Percentiles rank a stretch among this genome's conserved stretches.
These are phyloP conservation scores for Geranium brycei DNA, from an alignment of 345 rosid genomes.

Conservation along the genomic window DNA sequence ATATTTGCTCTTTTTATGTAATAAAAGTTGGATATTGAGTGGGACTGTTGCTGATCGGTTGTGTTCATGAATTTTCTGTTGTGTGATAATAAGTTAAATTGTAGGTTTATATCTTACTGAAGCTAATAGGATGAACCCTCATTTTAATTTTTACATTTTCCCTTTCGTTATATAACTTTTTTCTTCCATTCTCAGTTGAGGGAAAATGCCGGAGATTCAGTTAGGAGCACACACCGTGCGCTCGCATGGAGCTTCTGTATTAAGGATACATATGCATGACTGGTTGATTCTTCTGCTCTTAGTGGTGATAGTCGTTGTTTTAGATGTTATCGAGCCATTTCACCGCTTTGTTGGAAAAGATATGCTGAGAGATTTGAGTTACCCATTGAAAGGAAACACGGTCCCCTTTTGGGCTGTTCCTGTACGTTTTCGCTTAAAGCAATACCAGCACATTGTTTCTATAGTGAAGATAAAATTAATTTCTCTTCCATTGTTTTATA, in stretches of 20 bases:
- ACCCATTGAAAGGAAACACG: conserved; percentile 56
- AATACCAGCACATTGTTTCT: not conserved
- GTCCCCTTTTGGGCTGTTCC: conserved; percentile 73
- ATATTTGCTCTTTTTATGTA: no score
- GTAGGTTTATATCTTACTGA: no score
- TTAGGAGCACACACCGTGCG: conserved; percentile 56
- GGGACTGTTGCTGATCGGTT: no score
- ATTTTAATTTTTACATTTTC: not conserved
- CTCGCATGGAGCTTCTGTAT: conserved; percentile 56
- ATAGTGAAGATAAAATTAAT: conserved; percentile 1
- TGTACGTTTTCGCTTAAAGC: conserved; percentile 26
- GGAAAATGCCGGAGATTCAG: conserved; percentile 53
- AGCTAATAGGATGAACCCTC: no score
- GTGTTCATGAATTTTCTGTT: no score
- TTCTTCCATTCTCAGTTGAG: not conserved
- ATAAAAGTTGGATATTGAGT: no score
- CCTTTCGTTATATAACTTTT: not conserved
- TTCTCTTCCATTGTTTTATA: conserved; percentile 7
- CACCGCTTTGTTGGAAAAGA: conserved; percentile 70
- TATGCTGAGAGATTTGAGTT: conserved; percentile 57
- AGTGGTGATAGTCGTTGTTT: conserved; percentile 30
- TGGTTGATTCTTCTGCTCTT: conserved; percentile 67
- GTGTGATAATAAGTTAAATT: no score
- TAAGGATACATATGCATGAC: conserved; percentile 65
- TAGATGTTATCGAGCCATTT: conserved; percentile 64